These are phyloP conservation scores for Alternaria brassicae DNA, from an alignment of 2,329 filamentous ascomycete species.

Conservation along the genomic window DNA sequence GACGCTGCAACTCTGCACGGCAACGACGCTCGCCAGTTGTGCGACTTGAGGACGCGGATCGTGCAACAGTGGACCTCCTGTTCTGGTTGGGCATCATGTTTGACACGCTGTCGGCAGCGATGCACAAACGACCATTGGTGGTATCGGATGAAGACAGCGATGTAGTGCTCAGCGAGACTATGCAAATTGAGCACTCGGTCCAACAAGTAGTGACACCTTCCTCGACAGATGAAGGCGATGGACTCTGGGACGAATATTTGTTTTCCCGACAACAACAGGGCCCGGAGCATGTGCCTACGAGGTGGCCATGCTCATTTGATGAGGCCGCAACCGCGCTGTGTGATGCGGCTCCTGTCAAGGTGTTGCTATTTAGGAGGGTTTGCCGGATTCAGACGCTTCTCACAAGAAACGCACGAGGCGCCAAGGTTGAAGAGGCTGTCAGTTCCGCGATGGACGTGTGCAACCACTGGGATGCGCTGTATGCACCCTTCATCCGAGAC, in stretches of 20 bases:
- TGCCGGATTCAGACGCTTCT: slow-evolving; percentile 63
- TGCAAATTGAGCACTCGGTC: slow-evolving; percentile 9
- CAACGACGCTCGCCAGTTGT: slow-evolving; percentile 22
- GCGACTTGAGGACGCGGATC: slow-evolving; percentile 45
- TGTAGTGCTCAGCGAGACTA: slow-evolving; percentile 32
- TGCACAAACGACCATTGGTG: slow-evolving; percentile 57
- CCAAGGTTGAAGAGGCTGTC: slow-evolving; percentile 59
- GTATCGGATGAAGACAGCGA: slow-evolving; percentile 58
- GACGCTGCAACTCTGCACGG: slow-evolving; percentile 20
- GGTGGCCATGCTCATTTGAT: slow-evolving; percentile 65
- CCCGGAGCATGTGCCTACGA: slow-evolving; percentile 31
- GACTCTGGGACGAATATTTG: slow-evolving; percentile 52
- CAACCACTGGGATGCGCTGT: slow-evolving; percentile 62
- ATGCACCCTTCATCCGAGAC: slow-evolving; percentile 61
- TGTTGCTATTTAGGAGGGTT: slow-evolving; percentile 64
- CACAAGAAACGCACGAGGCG: slow-evolving; percentile 48
- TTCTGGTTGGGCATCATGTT: slow-evolving; percentile 68
- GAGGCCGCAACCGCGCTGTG: slow-evolving; percentile 59
- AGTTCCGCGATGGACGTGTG: slow-evolving; percentile 59
- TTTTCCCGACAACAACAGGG: slow-evolving; percentile 42
- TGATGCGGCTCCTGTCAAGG: slow-evolving; percentile 65
- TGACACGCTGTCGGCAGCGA: slow-evolving; percentile 63
- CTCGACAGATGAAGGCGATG: slow-evolving; percentile 15
- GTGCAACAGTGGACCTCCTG: slow-evolving; percentile 60
- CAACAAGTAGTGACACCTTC: background rate